Evolutionary conservation across 129 eudicot genomes (phyloP).

Genomic region (Lactuca sativa): DNA sequence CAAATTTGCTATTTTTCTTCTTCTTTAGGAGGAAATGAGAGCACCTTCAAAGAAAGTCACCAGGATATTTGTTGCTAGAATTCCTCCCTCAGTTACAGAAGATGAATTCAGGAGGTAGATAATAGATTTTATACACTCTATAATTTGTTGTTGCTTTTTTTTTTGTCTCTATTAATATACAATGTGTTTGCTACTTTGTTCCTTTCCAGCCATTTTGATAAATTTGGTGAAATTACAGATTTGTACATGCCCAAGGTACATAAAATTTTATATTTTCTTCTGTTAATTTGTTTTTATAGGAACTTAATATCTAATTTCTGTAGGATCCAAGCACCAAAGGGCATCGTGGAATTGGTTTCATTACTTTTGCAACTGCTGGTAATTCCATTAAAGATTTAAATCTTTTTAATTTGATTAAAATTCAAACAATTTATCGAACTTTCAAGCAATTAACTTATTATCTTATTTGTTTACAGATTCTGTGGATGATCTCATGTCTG

Average conservation of each 20-base stretch:
- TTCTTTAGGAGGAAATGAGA: constrained; percentile 77
- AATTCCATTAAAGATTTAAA: neutral
- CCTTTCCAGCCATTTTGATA: constrained; percentile 90
- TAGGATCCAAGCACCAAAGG: constrained; percentile 94
- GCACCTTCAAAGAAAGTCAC: constrained; percentile 75
- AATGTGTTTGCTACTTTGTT: constrained; percentile 25
- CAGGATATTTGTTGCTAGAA: constrained; percentile 90
- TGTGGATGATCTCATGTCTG: constrained; percentile 93
- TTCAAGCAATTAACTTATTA: neutral
- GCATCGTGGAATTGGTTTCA: constrained; percentile 99
- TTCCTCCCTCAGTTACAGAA: constrained; percentile 75
- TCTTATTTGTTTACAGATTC: constrained; percentile 53
- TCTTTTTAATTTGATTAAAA: constrained; percentile 9
- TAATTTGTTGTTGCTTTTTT: neutral
- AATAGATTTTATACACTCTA: constrained; percentile 5
- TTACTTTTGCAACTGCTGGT: constrained; percentile 93
- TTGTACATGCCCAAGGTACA: constrained; percentile 97
- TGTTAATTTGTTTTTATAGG: neutral
- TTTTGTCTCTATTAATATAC: neutral
- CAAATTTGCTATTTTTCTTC: constrained; percentile 9
- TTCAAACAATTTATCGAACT: neutral
- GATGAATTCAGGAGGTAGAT: constrained; percentile 64
- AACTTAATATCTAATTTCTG: constrained; percentile 10
- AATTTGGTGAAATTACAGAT: constrained; percentile 83
- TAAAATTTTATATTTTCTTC: neutral